Base-by-base conservation (phyloP, 2,329 filamentous ascomycete genomes). In the Thielaviopsis populi region DNA sequence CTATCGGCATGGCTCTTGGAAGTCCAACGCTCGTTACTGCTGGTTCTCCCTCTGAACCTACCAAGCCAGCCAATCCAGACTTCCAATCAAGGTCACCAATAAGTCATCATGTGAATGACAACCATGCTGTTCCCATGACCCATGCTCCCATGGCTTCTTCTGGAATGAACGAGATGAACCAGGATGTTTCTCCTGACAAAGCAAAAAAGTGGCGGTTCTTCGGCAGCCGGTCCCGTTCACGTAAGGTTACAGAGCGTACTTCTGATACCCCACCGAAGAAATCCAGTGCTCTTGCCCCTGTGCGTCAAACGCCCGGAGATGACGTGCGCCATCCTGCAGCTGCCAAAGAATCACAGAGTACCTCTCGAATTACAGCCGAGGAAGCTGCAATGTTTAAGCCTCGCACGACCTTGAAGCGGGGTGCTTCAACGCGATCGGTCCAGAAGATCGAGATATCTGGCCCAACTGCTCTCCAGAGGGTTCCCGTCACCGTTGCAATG, bases 1-100 rank as follows among this genome's bases (percentile, higher is more conserved):
- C 76, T 68, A 90, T 91, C 67, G 88, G 88, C 10, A 85, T 91
- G 79, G 87, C 87, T 1, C 74, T 90, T 64, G 87, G 87, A 40
- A 90, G 86, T 69, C 87, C 87, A 13, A 63, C 66, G n/a, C 61
- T 66, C 22, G 41, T 62, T 15, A 53, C 65, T 6, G 19, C 40
- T 24, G 62, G 40, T 27, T 48, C 30, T 19, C 42, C 40, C 41
- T 19, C 19, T 37, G 40, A 7, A 17, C 22, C 61, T 30, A 54
- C 33, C 15, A 15, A 13, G n/a, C 40, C 19, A 33, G 8, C 17
- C 8, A 41, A 54, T 11, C 22, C 1, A 13, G 24, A 53, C 5
- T 17, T 8, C 33, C 50, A 43, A 22, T 53, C 53, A 54, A 63
- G 7, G 40, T 2, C 27, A 15, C 59, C 7, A 53, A 56, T 13